Evolutionary conservation across 768 basidiomycete genomes (phyloP).

Genomic region (Kwoniella heveanensis): DNA sequence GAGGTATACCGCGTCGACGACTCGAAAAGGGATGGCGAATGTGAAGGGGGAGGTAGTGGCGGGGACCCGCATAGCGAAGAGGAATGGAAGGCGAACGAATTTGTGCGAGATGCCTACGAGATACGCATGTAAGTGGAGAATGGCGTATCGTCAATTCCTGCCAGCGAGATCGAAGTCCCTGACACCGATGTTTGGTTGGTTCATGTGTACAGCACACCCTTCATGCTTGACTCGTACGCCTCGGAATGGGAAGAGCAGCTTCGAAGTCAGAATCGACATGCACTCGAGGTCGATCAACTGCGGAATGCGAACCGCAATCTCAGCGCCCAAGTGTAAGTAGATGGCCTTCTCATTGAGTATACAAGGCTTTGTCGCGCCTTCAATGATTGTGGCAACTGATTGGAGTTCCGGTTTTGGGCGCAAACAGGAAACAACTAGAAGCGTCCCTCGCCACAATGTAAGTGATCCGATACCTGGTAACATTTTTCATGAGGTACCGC

Average conservation of each 20-base stretch:
- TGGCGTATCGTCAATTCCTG: no score
- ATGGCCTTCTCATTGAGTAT: neutral
- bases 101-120: slow-evolving; percentile 82
- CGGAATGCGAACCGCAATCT: slow-evolving; percentile 76
- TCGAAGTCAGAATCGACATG: slow-evolving; percentile 77
- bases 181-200: no score
- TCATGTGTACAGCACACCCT: slow-evolving; percentile 74
- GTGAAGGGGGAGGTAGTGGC: neutral
- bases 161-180: no score
- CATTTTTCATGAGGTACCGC: no score
- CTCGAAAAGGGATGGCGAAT: neutral
- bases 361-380: no score
- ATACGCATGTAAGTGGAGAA: slow-evolving; percentile 66
- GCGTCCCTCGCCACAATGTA: slow-evolving; percentile 63
- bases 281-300: slow-evolving; percentile 77
- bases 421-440: slow-evolving; percentile 74
- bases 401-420: no score
- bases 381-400: no score
- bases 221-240: slow-evolving; percentile 88
- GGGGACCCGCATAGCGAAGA: slow-evolving; percentile 51
- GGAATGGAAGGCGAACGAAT: slow-evolving; percentile 71
- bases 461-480: no score
- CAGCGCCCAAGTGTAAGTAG: slow-evolving; percentile 73
- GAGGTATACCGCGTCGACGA: slow-evolving; percentile 70
- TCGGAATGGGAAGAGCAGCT: slow-evolving; percentile 84